Base-by-base conservation (phyloP, 1,139 yeast genomes). In the Spathaspora sp. region DNA sequence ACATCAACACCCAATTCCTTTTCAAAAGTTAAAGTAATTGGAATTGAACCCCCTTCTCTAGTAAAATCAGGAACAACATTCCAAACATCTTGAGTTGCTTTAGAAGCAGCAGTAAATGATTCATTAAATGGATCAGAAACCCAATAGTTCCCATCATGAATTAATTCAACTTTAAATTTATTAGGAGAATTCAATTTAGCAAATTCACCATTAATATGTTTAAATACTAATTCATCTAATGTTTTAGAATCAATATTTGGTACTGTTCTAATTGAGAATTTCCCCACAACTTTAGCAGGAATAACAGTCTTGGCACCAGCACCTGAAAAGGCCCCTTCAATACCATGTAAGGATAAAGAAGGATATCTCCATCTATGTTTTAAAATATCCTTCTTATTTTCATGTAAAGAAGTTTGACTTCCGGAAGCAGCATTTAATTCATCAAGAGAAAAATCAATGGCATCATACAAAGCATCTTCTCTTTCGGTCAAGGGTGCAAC, bases 281-380 rank as follows among this genome's bases (percentile, higher is more conserved):
- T 93, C 60, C 99, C 99, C 46, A 76, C 71, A 34, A 93, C 98
- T 67, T 86, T 86, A 46, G 97, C 89, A 39, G 99, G 99, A 55
- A 93, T 95, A 47, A 93, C 99, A 31, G 99, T 93, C 76, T 93
- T 93, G 52, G 97, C 99, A 54, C 99, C 99, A 41, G 89, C 80
- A 39, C 89, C 93, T 46, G 86, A 85, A 68, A 93, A 93, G 7
- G 99, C 99, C 54, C 99, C 99, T 71, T 93, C 99, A 51, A 93
- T 81, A 57, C 99, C 99, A 69, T 93, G 99, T 54, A 93, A 70
- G 5, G 98, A 90, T 61, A 93, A 78, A 16, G 99, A 90, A 50
- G 99, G 98, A 72, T 77, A 89, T 79, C 99, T 86, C 99, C 99
- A 93, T 79, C 99, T 86, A 69, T 93, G 97, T 86, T 90, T 93